These are phyloP conservation scores for Diaporthe destruens DNA, from an alignment of 2,329 filamentous ascomycete genomes.

Conservation along the genomic window DNA sequence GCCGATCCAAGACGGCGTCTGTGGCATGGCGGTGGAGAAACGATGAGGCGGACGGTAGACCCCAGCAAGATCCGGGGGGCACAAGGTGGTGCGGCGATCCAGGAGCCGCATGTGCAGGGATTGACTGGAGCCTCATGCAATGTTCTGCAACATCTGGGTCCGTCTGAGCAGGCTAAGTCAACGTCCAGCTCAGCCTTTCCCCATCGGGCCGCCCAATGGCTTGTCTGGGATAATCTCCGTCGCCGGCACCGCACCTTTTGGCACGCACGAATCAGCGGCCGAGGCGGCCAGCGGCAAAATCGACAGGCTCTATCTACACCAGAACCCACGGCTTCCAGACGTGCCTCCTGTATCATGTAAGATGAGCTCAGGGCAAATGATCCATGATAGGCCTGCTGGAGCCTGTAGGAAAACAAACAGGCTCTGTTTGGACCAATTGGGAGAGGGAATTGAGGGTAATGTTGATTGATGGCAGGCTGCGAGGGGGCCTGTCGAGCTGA, in stretches of 20 bases:
- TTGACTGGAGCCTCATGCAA: conserved; percentile 40
- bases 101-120: conserved; percentile 41
- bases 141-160: conserved; percentile 36
- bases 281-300: conserved; percentile 11
- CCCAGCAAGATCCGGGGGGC: conserved; percentile 28
- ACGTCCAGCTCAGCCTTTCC: conserved; percentile 27
- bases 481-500: not conserved
- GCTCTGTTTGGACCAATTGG: not conserved
- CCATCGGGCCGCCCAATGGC: conserved; percentile 17
- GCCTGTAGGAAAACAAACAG: not conserved
- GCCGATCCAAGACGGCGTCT: conserved; percentile 44
- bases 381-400: too few species aligned
- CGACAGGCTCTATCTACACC: not conserved
- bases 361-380: not conserved
- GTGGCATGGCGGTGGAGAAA: conserved; percentile 44
- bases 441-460: not conserved
- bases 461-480: not conserved
- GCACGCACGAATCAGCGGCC: conserved; percentile 21
- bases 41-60: conserved; percentile 35
- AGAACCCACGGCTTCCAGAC: not conserved
- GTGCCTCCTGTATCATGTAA: conserved; percentile 14
- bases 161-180: conserved; percentile 1
- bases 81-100: conserved; percentile 34
- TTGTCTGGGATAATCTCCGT: conserved; percentile 30
- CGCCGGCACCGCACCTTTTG: conserved; percentile 17